phyloP scores from a whole-genome alignment of 345 rosid species.

The Gynandropsis gynandra region DNA sequence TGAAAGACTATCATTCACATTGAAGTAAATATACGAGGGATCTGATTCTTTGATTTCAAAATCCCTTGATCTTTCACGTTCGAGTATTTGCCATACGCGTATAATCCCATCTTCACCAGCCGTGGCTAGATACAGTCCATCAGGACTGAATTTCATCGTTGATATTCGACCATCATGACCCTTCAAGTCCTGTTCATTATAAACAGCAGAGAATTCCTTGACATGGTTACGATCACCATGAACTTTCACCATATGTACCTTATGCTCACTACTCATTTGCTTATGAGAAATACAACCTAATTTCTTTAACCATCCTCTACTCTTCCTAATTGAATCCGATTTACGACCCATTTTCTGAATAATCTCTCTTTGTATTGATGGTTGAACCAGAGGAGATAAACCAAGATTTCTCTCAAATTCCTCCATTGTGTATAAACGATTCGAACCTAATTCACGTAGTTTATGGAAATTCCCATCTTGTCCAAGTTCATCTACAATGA shows the following conservation, averaged over 20 bases:
- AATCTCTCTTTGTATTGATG: conserved; percentile 21
- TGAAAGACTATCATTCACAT: conserved; percentile 27
- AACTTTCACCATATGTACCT: conserved; percentile 24
- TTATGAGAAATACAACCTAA: too few relatives aligned
- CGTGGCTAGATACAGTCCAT: conserved; percentile 37
- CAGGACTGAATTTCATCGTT: conserved; percentile 39
- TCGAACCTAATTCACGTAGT: conserved; percentile 26
- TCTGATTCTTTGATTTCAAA: conserved; percentile 19
- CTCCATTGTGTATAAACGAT: conserved; percentile 20
- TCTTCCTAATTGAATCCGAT: conserved; percentile 18
- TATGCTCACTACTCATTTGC: conserved; percentile 6
- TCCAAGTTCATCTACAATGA: conserved; percentile 29
- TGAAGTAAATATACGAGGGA: conserved; percentile 33
- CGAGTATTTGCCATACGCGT: conserved; percentile 35
- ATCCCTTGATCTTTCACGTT: conserved; percentile 22
- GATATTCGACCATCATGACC: conserved; percentile 36
- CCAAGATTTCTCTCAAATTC: conserved; percentile 31
- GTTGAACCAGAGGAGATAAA: conserved; percentile 29
- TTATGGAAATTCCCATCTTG: conserved; percentile 23
- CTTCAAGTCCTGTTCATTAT: conserved; percentile 31
- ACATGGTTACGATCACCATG: conserved; percentile 22
- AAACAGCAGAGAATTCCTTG: conserved; percentile 39
- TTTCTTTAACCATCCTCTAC: conserved; percentile 37
- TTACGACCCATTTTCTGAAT: conserved; percentile 7
- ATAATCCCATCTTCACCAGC: conserved; percentile 37